A percentile compares a stretch with the other conserved stretches of the same genome.
Evolutionary conservation across 1,139 yeast genomes (phyloP).

Genomic region (Torulaspora globosa): DNA sequence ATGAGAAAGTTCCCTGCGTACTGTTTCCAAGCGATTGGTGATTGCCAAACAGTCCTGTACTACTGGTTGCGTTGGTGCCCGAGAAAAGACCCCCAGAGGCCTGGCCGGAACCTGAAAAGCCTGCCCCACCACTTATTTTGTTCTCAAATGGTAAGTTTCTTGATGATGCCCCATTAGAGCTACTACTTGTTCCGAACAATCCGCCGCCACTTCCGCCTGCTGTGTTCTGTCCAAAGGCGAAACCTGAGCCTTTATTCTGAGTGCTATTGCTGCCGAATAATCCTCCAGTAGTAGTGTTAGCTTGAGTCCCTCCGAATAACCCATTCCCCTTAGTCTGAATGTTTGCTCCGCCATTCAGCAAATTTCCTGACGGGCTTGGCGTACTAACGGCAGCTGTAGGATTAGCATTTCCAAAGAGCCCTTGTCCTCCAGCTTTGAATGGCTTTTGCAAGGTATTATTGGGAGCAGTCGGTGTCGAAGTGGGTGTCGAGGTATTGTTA

Average conservation of each 20-base stretch:
- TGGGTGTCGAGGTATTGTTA: slow-evolving; percentile 35
- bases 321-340: slow-evolving; percentile 20
- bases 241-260: slow-evolving; percentile 1
- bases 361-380: slow-evolving; percentile 29
- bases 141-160: background rate
- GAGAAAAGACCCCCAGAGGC: background rate
- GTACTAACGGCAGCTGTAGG: slow-evolving; percentile 25
- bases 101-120: slow-evolving; percentile 3
- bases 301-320: slow-evolving; percentile 5
- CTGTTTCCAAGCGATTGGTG: slow-evolving; percentile 6
- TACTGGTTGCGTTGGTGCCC: slow-evolving; percentile 2
- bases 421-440: slow-evolving; percentile 22
- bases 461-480: slow-evolving; percentile 34
- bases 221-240: slow-evolving; percentile 3
- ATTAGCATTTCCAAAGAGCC: slow-evolving; percentile 22
- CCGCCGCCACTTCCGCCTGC: slow-evolving; percentile 9
- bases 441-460: slow-evolving; percentile 25
- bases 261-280: background rate
- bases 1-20: background rate
- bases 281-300: slow-evolving; percentile 18
- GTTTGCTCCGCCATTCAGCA: slow-evolving; percentile 14
- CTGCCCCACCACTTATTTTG: background rate
- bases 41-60: slow-evolving; percentile 20
- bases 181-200: slow-evolving; percentile 20
- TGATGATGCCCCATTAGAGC: slow-evolving; percentile 12